Conservation (phyloP, 129 eudicot species). For the Tagetes erecta region DNA sequence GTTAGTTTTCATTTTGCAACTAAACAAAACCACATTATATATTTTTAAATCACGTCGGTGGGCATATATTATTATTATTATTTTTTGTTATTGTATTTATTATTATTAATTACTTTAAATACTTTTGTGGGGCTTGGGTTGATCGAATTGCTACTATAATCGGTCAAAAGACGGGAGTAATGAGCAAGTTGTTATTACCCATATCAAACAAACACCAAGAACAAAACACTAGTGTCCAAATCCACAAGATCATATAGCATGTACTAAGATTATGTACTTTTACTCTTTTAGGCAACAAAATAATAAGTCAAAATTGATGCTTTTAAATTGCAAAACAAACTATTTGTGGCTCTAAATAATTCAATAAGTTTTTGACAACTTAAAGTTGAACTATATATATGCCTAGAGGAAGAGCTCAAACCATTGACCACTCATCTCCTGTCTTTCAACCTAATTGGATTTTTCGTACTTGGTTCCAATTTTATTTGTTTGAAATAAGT, state of each 20-base stretch:
- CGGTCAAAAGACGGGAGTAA: too few relatives aligned
- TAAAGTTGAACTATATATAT: conserved; percentile 12
- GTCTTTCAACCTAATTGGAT: neutral
- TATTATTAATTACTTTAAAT: too few relatives aligned
- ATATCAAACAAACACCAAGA: conserved; percentile 13
- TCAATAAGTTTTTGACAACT: neutral
- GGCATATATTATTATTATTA: too few relatives aligned
- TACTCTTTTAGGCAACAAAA: conserved; percentile 8
- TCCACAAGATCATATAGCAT: conserved; percentile 6
- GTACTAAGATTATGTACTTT: conserved; percentile 13
- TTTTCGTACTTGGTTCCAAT: neutral
- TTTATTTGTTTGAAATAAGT: neutral
- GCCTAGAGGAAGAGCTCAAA: conserved; percentile 20
- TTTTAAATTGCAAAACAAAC: conserved; percentile 21
- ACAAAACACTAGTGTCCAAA: conserved; percentile 28
- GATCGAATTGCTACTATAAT: too few relatives aligned
- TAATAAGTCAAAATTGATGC: conserved; percentile 22
- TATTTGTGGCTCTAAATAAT: neutral
- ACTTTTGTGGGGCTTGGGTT: too few relatives aligned
- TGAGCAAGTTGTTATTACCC: too few relatives aligned
- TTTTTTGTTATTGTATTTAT: too few relatives aligned
- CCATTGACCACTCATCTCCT: neutral
- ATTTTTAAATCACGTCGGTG: neutral
- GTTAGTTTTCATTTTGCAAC: neutral
- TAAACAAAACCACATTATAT: neutral